These are phyloP conservation scores for Lactarius indigo DNA, from an alignment of 768 basidiomycete species.

Conservation along the genomic window DNA sequence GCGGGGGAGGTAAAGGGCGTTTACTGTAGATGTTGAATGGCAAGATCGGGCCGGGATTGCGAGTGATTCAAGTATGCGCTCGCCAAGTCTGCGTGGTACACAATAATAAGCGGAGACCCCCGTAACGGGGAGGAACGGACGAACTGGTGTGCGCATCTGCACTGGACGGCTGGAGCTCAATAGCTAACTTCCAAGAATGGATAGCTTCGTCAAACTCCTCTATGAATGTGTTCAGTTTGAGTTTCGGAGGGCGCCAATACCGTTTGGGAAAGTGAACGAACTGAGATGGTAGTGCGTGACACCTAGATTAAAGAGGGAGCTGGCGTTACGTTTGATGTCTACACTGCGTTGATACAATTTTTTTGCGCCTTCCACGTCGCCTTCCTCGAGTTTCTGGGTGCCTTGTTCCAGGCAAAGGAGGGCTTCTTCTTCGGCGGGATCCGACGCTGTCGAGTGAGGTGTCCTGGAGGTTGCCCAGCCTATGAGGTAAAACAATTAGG, in stretches of 20 bases:
- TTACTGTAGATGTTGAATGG: conserved; percentile 78
- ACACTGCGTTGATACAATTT: conserved; percentile 72
- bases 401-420: conserved; percentile 77
- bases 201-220: conserved; percentile 90
- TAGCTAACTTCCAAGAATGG: conserved; percentile 80
- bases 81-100: conserved; percentile 59
- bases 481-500: conserved; percentile 32
- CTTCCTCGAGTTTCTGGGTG: conserved; percentile 80
- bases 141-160: conserved; percentile 85
- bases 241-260: conserved; percentile 3
- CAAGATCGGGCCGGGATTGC: conserved; percentile 79
- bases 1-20: conserved; percentile 31
- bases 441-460: conserved; percentile 74
- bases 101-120: conserved; percentile 23
- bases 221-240: conserved; percentile 31
- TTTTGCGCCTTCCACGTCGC: conserved; percentile 78
- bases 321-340: conserved; percentile 75
- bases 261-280: conserved; percentile 37
- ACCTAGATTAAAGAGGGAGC: conserved; percentile 82
- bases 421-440: conserved; percentile 80
- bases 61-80: conserved; percentile 85
- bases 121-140: conserved; percentile 30
- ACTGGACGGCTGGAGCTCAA: conserved; percentile 74
- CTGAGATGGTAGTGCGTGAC: conserved; percentile 89
- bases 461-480: conserved; percentile 82